phyloP scores from a whole-genome alignment of 306 rosid species.

The Betula pendula region DNA sequence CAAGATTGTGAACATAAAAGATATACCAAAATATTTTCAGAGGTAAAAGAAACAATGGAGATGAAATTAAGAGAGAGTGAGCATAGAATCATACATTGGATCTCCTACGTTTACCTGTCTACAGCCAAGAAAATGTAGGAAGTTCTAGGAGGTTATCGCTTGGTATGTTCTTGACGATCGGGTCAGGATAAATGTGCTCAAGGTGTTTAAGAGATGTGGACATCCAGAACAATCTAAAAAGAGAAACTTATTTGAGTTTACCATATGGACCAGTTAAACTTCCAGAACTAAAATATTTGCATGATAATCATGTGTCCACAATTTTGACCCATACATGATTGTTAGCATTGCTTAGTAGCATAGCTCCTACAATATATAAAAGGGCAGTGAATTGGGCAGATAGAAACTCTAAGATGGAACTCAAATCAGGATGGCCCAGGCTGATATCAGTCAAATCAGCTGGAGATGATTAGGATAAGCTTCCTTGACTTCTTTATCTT shows the following conservation, averaged over 20 bases:
- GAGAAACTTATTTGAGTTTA: conserved; percentile 14
- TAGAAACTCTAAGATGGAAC: neutral
- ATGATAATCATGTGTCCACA: too few relatives aligned
- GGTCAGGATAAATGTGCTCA: neutral
- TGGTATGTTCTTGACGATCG: conserved; percentile 10
- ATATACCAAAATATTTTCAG: too few relatives aligned
- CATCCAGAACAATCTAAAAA: neutral
- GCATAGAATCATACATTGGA: too few relatives aligned
- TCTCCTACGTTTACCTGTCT: too few relatives aligned
- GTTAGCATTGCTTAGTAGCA: neutral
- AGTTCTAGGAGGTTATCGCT: conserved; percentile 25
- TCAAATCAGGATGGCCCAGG: neutral
- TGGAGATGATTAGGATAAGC: neutral
- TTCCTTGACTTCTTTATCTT: neutral
- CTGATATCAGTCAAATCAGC: neutral
- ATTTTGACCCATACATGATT: neutral
- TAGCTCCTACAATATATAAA: neutral
- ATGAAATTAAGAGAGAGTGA: too few relatives aligned
- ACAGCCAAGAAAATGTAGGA: too few relatives aligned
- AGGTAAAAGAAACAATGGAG: too few relatives aligned
- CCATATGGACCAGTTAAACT: neutral
- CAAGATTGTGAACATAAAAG: too few relatives aligned
- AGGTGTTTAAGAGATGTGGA: neutral
- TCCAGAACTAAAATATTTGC: too few relatives aligned
- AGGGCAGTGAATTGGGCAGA: neutral